phyloP scores from a whole-genome alignment of 148 eudicot species.

The Gaultheria prostrata region DNA sequence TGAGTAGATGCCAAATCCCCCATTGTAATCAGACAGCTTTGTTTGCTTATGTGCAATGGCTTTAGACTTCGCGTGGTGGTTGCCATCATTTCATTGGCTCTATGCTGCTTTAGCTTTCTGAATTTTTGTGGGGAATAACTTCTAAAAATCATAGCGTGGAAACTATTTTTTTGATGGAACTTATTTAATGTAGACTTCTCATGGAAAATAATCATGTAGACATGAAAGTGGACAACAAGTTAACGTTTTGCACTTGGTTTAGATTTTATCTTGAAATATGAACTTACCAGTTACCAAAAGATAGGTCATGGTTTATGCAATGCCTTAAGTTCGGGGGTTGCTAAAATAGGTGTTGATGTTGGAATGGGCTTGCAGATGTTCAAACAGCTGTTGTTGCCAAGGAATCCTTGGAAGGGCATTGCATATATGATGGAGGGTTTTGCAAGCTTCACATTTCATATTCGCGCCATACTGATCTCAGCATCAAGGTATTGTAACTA shows the following conservation, averaged over 20 bases:
- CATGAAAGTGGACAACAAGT: background rate
- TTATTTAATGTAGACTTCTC: background rate
- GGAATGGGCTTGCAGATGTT: slow-evolving; percentile 55
- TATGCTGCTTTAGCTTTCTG: background rate
- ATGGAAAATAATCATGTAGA: background rate
- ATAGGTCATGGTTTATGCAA: slow-evolving; percentile 1
- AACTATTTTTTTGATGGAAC: background rate
- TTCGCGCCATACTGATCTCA: slow-evolving; percentile 95
- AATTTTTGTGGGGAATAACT: background rate
- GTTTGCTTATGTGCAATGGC: background rate
- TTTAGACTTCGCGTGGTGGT: background rate
- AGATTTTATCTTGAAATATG: background rate
- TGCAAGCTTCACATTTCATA: slow-evolving; percentile 93
- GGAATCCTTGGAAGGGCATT: slow-evolving; percentile 93
- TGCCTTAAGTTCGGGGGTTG: background rate
- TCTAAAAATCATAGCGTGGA: background rate
- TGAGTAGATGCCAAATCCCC: background rate
- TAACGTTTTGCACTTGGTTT: background rate
- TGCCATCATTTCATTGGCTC: background rate
- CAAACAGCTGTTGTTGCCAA: slow-evolving; percentile 93
- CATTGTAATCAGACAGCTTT: too few species aligned
- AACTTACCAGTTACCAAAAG: background rate
- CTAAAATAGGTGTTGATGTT: slow-evolving; percentile 6
- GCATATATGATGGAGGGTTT: slow-evolving; percentile 96
- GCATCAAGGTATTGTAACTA: slow-evolving; percentile 67